These are phyloP conservation scores for Gracilaria vermiculophylla DNA, from an alignment of 23 red algal species.

Conservation along the genomic window DNA sequence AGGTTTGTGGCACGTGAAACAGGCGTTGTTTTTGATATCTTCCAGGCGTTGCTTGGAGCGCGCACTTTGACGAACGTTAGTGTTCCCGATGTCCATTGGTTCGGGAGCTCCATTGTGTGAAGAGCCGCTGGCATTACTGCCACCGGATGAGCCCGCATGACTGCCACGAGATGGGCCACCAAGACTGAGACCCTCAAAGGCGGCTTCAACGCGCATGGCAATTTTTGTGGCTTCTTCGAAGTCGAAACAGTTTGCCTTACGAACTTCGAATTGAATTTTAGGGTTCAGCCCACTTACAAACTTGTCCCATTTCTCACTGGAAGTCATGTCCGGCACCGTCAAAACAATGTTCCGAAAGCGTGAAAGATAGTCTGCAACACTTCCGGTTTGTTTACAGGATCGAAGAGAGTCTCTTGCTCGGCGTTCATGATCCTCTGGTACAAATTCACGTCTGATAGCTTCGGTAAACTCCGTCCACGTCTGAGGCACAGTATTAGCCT, in stretches of 20 bases:
- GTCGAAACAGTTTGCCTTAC: no score
- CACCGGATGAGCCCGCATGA: neutral
- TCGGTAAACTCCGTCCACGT: slow-evolving; percentile 3
- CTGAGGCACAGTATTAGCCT: neutral
- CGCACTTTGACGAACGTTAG: neutral
- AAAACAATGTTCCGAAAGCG: slow-evolving; percentile 25
- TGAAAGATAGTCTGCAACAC: slow-evolving; percentile 21
- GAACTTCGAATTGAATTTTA: no score
- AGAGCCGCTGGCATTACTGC: neutral
- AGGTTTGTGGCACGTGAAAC: slow-evolving; percentile 7
- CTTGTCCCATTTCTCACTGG: slow-evolving; percentile 1
- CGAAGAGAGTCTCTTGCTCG: slow-evolving; percentile 5
- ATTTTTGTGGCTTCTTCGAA: no score
- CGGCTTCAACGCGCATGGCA: no score
- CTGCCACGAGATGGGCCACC: no score
- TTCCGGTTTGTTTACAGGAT: neutral
- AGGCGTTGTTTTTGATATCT: no score
- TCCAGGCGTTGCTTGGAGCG: slow-evolving; percentile 5
- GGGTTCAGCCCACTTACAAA: slow-evolving; percentile 4
- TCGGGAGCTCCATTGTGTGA: no score
- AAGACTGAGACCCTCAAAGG: neutral
- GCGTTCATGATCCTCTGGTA: neutral
- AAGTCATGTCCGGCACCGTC: slow-evolving; percentile 12
- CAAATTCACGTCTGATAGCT: neutral
- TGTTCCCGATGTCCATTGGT: slow-evolving; percentile 28